Conservation (phyloP, 2,329 filamentous ascomycete genomes). For the Paecilomyces formosus region DNA sequence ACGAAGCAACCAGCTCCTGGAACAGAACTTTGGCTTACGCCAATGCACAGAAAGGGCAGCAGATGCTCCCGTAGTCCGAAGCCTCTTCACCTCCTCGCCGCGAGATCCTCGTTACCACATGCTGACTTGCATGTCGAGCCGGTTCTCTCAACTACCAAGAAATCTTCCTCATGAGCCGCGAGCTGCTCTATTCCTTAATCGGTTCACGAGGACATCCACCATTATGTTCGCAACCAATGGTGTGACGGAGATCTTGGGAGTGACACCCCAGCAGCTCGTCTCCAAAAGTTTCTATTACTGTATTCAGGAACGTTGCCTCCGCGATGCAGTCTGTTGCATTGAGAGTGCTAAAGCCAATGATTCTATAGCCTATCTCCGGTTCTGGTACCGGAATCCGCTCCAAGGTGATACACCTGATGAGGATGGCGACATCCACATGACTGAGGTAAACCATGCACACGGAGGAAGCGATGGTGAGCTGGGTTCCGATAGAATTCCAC, state of each 20-base stretch:
- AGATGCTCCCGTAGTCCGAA: conserved; percentile 70
- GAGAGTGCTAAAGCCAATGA: conserved; percentile 86
- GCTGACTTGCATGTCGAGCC: conserved; percentile 75
- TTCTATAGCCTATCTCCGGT: conserved; percentile 82
- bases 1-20: background rate
- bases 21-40: background rate
- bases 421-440: conserved; percentile 31
- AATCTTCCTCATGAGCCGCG: conserved; percentile 66
- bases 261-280: conserved; percentile 60
- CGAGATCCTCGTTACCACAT: conserved; percentile 83
- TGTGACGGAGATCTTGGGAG: conserved; percentile 65
- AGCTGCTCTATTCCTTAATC: conserved; percentile 76
- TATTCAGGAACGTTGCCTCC: conserved; percentile 68
- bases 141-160: conserved; percentile 52
- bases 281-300: conserved; percentile 82
- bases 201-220: conserved; percentile 73
- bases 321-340: conserved; percentile 68
- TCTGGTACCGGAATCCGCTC: conserved; percentile 72
- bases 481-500: background rate
- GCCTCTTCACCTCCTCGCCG: conserved; percentile 73
- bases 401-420: conserved; percentile 45
- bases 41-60: conserved; percentile 57
- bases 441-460: background rate
- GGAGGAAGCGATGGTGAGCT: background rate
- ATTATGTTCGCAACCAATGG: conserved; percentile 83